Conservation (phyloP, 2,329 filamentous ascomycete genomes). For the Periconia macrospinosa region DNA sequence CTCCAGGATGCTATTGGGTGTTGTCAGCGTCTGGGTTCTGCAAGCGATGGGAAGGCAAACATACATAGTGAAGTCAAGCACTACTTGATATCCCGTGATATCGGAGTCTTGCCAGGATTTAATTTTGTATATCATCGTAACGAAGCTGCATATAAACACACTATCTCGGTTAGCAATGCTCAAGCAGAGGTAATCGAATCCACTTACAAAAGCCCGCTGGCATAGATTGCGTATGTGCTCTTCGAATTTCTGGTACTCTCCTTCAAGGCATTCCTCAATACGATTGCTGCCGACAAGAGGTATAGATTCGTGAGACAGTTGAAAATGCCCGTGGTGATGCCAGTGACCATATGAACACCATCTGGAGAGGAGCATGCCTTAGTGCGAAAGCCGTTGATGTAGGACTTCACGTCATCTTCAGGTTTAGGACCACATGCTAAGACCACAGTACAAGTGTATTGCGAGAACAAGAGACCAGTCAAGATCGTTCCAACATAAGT, state of each 20-base stretch:
- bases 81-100: conserved; percentile 20
- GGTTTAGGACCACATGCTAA: conserved; percentile 18
- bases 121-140: conserved; percentile 17
- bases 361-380: conserved; percentile 11
- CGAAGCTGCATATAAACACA: conserved; percentile 16
- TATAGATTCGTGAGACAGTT: conserved; percentile 16
- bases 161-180: conserved; percentile 9
- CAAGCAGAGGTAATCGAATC: neutral
- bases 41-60: neutral
- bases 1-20: conserved; percentile 17
- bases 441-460: conserved; percentile 17
- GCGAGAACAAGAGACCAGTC: conserved; percentile 18
- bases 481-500: conserved; percentile 16
- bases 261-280: conserved; percentile 9
- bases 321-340: conserved; percentile 10
- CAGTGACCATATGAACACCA: conserved; percentile 12
- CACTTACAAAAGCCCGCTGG: conserved; percentile 16
- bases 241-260: conserved; percentile 13
- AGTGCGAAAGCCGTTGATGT: conserved; percentile 17
- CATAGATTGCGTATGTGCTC: conserved; percentile 14
- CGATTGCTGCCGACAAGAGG: conserved; percentile 14
- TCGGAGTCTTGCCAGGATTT: conserved; percentile 17
- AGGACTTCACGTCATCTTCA: conserved; percentile 10
- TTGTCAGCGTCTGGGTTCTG: neutral
- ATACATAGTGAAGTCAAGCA: conserved; percentile 13